phyloP scores from a whole-genome alignment of 73 alveolate genomes.

The Paramecium octaurelia region DNA sequence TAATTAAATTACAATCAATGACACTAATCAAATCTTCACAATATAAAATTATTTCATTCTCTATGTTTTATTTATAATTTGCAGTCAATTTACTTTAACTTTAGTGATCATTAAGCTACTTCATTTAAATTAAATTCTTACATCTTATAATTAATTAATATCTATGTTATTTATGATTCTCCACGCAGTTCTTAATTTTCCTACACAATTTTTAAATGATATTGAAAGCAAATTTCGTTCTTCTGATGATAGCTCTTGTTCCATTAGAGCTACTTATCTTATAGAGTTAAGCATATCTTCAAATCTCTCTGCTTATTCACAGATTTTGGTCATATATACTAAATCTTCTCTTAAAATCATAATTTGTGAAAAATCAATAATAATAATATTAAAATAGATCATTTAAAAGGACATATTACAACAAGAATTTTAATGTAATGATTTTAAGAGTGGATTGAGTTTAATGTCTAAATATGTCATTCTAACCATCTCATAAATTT shows the following conservation, averaged over 20 bases:
- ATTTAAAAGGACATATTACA: too few relatives aligned
- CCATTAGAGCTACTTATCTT: conserved; percentile 56
- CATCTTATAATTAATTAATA: background rate
- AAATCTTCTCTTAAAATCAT: conserved; percentile 55
- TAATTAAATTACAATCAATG: conserved; percentile 34
- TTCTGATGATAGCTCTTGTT: conserved; percentile 72
- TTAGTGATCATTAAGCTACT: background rate
- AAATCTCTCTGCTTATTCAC: conserved; percentile 72
- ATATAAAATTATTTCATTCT: conserved; percentile 72
- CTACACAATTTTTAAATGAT: conserved; percentile 76
- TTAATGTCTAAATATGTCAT: too few relatives aligned
- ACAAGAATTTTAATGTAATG: too few relatives aligned
- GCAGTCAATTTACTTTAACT: conserved; percentile 47
- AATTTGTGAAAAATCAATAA: background rate
- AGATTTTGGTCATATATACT: conserved; percentile 64
- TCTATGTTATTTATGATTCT: conserved; percentile 28
- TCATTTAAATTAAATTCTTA: background rate
- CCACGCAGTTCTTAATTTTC: conserved; percentile 79
- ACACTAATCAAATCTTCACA: conserved; percentile 77
- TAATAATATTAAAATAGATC: too few relatives aligned
- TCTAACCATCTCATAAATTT: too few relatives aligned
- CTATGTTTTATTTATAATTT: conserved; percentile 76
- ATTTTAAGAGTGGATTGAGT: too few relatives aligned
- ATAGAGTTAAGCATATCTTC: conserved; percentile 73
- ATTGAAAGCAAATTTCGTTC: conserved; percentile 78